Base-by-base conservation (phyloP, 1,284 basidiomycete genomes). In the Ganoderma sinense region DNA sequence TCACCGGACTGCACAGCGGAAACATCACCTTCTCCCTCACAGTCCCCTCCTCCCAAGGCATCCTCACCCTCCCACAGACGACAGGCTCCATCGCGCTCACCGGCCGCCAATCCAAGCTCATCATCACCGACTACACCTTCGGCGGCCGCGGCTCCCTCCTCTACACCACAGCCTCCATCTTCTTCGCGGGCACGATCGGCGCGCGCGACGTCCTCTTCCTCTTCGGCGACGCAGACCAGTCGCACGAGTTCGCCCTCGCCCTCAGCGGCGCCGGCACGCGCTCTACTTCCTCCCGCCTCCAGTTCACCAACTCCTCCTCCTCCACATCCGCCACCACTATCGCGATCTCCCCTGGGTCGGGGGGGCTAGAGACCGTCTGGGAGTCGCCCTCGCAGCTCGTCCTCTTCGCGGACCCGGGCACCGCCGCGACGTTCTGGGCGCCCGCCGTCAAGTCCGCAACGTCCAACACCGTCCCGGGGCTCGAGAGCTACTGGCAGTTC, bases 121-220 rank as follows among this genome's bases (percentile, higher is more conserved):
- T 94, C 41, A 84, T 92, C 26, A 89, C 89, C 0, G 88, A 93
- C 78, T 93, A 92, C 75, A 79, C 83, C 6, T 92, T 91, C 75
- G 91, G 92, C 18, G 64, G 36, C 3, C 82, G 78, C 11, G 88
- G 89, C 13, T 83, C 80, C 61, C 76, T 90, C 2, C 77, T 86
- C 8, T 93, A 89, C 77, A 91, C 92, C n/a, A 93, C 93, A 10
- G 91, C 92, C 0, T 85, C 87, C 65, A 82, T 94, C 40, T 80
- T 89, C 76, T 94, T 88, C 75, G 89, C 93, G 0, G 90, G 91
- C 18, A 82, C 78, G n/a, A 93, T 94, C 68, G 92, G 88, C 53
- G 81, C 78, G 4, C 85, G 91, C 41, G 91, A 94, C 75, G 83
- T 94, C 26, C 81, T 94, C 11, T 89, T 93, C 81, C 80, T 94